Conservation (phyloP, 768 basidiomycete species). For the Rhodotorula babjevae region DNA sequence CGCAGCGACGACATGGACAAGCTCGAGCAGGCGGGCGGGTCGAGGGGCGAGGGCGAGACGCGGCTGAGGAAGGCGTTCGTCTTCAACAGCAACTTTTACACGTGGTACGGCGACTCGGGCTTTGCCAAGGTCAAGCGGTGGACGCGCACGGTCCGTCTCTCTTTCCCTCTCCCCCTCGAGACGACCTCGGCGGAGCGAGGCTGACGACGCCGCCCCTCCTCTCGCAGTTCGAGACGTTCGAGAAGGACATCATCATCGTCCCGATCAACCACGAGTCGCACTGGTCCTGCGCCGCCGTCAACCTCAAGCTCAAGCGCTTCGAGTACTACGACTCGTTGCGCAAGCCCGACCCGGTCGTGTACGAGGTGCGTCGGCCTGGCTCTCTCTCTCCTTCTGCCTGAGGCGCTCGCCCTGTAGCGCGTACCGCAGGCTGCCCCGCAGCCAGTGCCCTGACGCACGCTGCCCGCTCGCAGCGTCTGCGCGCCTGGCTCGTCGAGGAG, state of each 20-base stretch:
- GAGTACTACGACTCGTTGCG: constrained; percentile 97
- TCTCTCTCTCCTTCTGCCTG: neutral
- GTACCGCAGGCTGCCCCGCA: no score
- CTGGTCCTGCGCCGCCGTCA: constrained; percentile 91
- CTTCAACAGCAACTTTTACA: constrained; percentile 90
- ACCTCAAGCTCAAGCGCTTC: constrained; percentile 79
- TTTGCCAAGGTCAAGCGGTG: constrained; percentile 51
- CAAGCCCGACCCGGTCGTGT: constrained; percentile 57
- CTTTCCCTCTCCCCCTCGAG: neutral
- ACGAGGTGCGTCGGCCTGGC: constrained; percentile 55
- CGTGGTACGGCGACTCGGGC: constrained; percentile 60
- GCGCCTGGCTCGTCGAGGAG: constrained; percentile 74
- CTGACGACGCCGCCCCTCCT: no score
- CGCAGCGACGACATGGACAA: constrained; percentile 58
- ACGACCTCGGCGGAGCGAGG: no score
- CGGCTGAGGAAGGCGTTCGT: constrained; percentile 64
- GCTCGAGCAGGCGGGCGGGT: constrained; percentile 18
- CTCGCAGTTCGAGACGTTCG: constrained; percentile 86
- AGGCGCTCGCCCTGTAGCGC: neutral
- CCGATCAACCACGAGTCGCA: constrained; percentile 90
- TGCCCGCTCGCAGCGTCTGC: constrained; percentile 55
- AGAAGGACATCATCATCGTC: constrained; percentile 77
- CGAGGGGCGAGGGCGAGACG: constrained; percentile 45
- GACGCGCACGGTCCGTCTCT: constrained; percentile 77
- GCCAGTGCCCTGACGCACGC: neutral